Evolutionary conservation across 352 stramenopile genomes (phyloP), one percentile per base, ranked within the genome.

Genomic region (Phytophthora pini): DNA sequence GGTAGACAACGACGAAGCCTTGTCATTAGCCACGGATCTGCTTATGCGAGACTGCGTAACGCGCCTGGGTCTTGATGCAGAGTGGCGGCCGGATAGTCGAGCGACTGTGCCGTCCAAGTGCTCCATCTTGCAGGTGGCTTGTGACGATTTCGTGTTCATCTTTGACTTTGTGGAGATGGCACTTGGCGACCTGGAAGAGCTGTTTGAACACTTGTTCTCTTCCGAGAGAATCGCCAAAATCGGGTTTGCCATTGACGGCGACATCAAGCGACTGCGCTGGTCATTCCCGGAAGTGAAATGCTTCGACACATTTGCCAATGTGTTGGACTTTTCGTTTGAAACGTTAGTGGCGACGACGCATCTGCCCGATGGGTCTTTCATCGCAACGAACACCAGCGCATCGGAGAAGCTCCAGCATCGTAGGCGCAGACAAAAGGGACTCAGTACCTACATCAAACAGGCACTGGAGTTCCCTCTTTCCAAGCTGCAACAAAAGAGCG

Each of bases 401-500:
- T 56, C 24, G 11, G 45, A 70, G 20, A 61, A 67, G 38, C 29
- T 72, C 2, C 69, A 74, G 31, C 77, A 70, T 6, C 67, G 79
- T 8, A 68, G 53, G 7, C 74, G 80, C 3, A 76, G 79, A 34
- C 64, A 78, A 34, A 76, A 80, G 27, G 84, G 84, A 11, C 71
- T 92, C n/a, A 87, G 77, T 43, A 72, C 72, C 6, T 82, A 73
- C 40, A 75, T 84, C 5, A 74, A 82, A 29, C 79, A 93, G 15
- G 63, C 76, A 12, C 70, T 94, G 4, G 80, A 75, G 10, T 56
- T 69, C 36, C 84, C 84, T 5, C 69, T 94, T 26, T 80, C 80
- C 22, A 94, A 94, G 58, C 55, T 71, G 26, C 79, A 91, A 57
- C 87, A 94, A 68, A 81, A 75, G 43, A 92, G 81, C 60, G 82